Percentiles rank a stretch among this genome's conserved stretches.
Evolutionary conservation across 2,329 filamentous ascomycete species (phyloP).

Genomic region (Aspergillus vadensis): DNA sequence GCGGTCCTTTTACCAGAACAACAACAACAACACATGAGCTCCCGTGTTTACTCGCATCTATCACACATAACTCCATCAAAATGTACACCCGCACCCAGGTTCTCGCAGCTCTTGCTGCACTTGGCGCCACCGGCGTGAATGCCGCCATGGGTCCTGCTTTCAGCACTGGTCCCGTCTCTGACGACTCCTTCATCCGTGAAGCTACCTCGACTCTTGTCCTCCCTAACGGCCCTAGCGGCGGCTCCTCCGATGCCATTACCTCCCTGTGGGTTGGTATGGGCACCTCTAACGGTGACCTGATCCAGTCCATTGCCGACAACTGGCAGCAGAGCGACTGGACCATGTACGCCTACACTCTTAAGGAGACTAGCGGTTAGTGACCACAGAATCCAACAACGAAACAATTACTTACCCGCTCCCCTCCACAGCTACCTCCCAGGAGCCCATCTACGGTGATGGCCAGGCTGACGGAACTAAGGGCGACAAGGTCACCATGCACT

Average conservation of each 20-base stretch:
- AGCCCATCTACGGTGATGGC: conserved; percentile 36
- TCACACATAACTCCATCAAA: background rate
- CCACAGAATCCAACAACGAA: background rate
- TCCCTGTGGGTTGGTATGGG: conserved; percentile 55
- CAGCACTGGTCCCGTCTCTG: conserved; percentile 48
- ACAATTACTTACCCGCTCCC: background rate
- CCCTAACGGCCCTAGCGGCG: conserved; percentile 41
- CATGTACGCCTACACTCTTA: conserved; percentile 38
- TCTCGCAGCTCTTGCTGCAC: conserved; percentile 21
- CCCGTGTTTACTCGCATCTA: background rate
- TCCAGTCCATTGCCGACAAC: conserved; percentile 52
- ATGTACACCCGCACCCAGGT: conserved; percentile 21
- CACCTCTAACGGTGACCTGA: conserved; percentile 50
- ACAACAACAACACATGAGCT: background rate
- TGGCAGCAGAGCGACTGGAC: conserved; percentile 40
- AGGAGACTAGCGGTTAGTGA: conserved; percentile 20
- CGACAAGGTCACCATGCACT: conserved; percentile 47
- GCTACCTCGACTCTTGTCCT: conserved; percentile 49
- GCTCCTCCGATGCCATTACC: conserved; percentile 34
- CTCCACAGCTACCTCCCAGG: conserved; percentile 22
- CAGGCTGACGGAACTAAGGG: conserved; percentile 25
- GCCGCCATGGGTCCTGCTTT: conserved; percentile 41
- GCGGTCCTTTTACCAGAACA: background rate
- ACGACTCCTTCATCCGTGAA: conserved; percentile 47
- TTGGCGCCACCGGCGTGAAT: conserved; percentile 18